Evolutionary conservation across 2,329 filamentous ascomycete genomes (phyloP), one percentile per base, ranked within the genome.

Genomic region (Hymenoscyphus scutula): DNA sequence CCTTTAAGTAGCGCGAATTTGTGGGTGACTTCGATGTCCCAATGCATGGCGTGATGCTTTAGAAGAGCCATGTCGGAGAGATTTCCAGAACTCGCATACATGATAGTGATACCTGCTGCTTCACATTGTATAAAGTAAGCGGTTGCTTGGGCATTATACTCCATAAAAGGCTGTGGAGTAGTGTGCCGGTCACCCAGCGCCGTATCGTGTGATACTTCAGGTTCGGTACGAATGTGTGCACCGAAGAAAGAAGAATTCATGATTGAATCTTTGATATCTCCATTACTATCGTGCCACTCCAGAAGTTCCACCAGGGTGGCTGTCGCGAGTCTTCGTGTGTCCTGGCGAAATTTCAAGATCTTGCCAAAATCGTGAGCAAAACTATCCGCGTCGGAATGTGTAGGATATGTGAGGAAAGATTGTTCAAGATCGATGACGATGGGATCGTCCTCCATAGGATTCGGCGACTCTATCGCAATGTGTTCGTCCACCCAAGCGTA

Each of bases 1-100:
- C 66, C 59, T 64, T 74, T 71, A 4, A 83, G 73, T 0, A 83
- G 66, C 55, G 80, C 76, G 13, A 73, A 66, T 69, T 81, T 82
- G 34, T 74, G 73, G 1, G 80, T 76, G 1, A 82, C 77, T 19
- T 70, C 75, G 13, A 80, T 68, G 32, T 73, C 70, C 54, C 63
- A 58, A 5, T 71, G 63, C 11, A 74, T 72, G 3, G 77, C 78
- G 61, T 77, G 75, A 4, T 67, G 59, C 2, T 67, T 65, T 62
- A 83, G 78, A 7, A 66, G 65, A 1, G 71, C 68, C 7, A 79
- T 71, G 56, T 80, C 74, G 10, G 68, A 58, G 2, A 70, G 69
- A 19, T 78, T 76, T 11, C 79, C 79, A 0, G 77, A 78, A 11
- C 79, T 78, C 13, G 80, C 74, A 68, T 79, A 83, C 1, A 79